Evolutionary conservation across 2,329 filamentous ascomycete genomes (phyloP).

Genomic region (Coniella lustricola): DNA sequence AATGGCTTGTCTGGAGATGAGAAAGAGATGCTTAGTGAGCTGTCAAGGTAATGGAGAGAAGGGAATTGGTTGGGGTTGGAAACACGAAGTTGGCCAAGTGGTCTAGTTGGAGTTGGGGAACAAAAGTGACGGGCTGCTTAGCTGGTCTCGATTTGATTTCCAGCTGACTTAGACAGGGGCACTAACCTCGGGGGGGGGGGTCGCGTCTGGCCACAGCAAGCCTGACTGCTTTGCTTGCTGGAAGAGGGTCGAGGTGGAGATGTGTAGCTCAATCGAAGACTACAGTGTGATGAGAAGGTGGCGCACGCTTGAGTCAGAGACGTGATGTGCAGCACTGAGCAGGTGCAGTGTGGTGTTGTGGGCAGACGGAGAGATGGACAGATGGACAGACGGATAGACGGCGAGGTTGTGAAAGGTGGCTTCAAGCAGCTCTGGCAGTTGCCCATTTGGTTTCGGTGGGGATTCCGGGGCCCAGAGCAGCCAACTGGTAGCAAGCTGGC

Average conservation of each 20-base stretch:
- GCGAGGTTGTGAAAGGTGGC: constrained; percentile 16
- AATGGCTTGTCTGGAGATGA: not conserved
- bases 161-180: constrained; percentile 1
- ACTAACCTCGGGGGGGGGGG: not conserved
- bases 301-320: constrained; percentile 1
- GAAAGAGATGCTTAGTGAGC: too few species aligned
- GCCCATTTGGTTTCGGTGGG: constrained; percentile 3
- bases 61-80: not conserved
- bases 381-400: too few species aligned
- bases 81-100: not conserved
- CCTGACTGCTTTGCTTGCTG: not conserved
- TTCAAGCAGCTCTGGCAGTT: constrained; percentile 9
- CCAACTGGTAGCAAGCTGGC: not conserved
- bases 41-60: too few species aligned
- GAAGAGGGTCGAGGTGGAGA: not conserved
- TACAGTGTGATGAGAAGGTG: not conserved
- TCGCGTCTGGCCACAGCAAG: not conserved
- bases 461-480: not conserved
- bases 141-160: not conserved
- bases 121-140: not conserved
- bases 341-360: not conserved
- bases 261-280: not conserved
- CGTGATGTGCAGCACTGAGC: not conserved
- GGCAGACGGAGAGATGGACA: not conserved
- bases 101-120: not conserved